Conservation (phyloP, 2,329 filamentous ascomycete genomes). For the Colletotrichum karsti region DNA sequence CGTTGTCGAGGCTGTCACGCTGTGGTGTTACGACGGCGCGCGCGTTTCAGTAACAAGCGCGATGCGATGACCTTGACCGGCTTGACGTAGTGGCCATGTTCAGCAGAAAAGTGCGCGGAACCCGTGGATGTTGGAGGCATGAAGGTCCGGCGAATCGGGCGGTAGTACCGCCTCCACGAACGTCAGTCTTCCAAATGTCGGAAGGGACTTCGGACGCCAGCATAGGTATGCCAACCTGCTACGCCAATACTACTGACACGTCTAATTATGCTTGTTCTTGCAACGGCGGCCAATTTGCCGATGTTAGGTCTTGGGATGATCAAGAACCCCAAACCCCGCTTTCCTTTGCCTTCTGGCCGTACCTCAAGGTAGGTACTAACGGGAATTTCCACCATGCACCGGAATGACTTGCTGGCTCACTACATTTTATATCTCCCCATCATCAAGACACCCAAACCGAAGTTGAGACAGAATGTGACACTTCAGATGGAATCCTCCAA, state of each 20-base stretch:
- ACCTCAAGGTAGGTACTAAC: too few relatives aligned
- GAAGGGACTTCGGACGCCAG: not conserved
- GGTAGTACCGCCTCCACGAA: not conserved
- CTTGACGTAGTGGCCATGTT: not conserved
- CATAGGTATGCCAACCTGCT: not conserved
- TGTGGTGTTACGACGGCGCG: not conserved
- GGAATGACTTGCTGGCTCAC: too few relatives aligned
- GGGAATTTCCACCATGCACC: too few relatives aligned
- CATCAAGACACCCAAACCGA: not conserved
- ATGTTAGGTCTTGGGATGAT: slow-evolving; percentile 10
- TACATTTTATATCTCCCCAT: too few relatives aligned
- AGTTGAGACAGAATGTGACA: not conserved
- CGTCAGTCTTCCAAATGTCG: not conserved
- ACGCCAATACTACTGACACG: too few relatives aligned
- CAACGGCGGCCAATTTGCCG: not conserved
- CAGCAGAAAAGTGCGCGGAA: not conserved
- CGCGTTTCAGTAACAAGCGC: too few relatives aligned
- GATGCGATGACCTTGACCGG: too few relatives aligned
- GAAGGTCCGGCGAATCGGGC: not conserved
- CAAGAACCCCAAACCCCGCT: not conserved
- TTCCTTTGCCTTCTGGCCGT: not conserved
- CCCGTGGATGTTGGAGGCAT: not conserved
- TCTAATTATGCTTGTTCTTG: too few relatives aligned
- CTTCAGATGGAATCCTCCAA: not conserved
- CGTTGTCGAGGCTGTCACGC: too few relatives aligned